A percentile compares a stretch with the other conserved stretches of the same genome.
Evolutionary conservation across 176 grass and related monocot genomes (phyloP).

Genomic region (Oryza longistaminata): DNA sequence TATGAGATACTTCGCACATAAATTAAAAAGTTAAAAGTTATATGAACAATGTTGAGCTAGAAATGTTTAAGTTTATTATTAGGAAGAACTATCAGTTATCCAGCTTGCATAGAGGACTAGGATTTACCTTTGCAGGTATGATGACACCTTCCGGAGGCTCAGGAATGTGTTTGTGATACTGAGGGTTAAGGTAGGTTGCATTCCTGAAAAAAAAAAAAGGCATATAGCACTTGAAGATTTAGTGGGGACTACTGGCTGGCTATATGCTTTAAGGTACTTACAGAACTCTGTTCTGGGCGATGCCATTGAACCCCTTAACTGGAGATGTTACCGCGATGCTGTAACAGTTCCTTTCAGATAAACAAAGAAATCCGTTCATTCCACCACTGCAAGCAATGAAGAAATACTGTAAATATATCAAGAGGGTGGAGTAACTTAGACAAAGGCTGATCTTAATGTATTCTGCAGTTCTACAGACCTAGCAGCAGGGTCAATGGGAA

Average conservation of each 20-base stretch:
- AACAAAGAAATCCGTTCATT: conserved; percentile 97
- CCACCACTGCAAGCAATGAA: conserved; percentile 51
- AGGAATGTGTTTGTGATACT: conserved; percentile 77
- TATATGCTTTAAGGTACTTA: conserved; percentile 55
- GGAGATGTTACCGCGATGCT: conserved; percentile 51
- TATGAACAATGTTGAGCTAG: not conserved
- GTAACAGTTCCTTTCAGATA: conserved; percentile 75
- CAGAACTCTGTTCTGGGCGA: conserved; percentile 81
- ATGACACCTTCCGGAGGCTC: conserved; percentile 81
- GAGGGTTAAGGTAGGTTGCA: conserved; percentile 80
- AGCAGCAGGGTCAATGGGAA: conserved; percentile 64
- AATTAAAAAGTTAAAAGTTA: not conserved
- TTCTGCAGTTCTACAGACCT: conserved; percentile 60
- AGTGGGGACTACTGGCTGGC: not conserved
- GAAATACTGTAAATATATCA: conserved; percentile 33
- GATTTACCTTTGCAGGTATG: conserved; percentile 78
- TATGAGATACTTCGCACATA: not conserved
- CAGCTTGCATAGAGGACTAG: conserved; percentile 4
- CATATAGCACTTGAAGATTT: conserved; percentile 29
- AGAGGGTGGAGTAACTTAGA: not conserved
- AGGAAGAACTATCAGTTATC: conserved; percentile 15
- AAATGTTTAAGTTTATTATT: conserved; percentile 8
- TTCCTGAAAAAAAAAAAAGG: conserved; percentile 55
- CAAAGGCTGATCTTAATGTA: conserved; percentile 35
- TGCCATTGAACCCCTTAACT: conserved; percentile 73